Evolutionary conservation across 2,329 filamentous ascomycete genomes (phyloP).

Genomic region (Alternaria sp.): DNA sequence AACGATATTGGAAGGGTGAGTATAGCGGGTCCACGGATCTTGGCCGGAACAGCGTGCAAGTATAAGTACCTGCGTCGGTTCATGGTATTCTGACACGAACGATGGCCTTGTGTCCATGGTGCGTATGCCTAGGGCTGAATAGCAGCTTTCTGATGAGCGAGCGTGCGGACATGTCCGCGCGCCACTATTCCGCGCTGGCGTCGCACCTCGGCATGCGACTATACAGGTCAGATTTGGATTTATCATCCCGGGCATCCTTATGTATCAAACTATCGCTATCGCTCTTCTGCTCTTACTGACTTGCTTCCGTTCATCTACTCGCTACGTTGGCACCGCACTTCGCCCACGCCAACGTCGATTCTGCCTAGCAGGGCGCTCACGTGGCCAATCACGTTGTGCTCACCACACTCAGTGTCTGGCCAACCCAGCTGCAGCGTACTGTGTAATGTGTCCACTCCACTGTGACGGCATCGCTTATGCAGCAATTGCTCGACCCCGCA

Average conservation of each 20-base stretch:
- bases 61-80: not conserved
- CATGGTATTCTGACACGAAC: not conserved
- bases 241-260: not conserved
- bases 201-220: not conserved
- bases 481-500: conserved; percentile 8
- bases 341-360: not conserved
- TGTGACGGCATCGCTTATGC: conserved; percentile 16
- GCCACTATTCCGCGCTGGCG: not conserved
- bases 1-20: not conserved
- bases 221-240: not conserved
- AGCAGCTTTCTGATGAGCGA: not conserved
- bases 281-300: not conserved
- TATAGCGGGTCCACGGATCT: not conserved
- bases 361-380: not conserved
- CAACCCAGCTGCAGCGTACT: not conserved
- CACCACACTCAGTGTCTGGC: not conserved
- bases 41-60: not conserved
- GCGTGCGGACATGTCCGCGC: not conserved
- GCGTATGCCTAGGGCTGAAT: not conserved
- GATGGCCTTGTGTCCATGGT: not conserved
- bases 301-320: not conserved
- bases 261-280: not conserved
- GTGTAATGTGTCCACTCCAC: conserved; percentile 4
- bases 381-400: conserved; percentile 1
- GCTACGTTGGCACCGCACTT: conserved; percentile 1